phyloP scores from a whole-genome alignment of 2,329 filamentous ascomycete species.

The Madurella fahalii region DNA sequence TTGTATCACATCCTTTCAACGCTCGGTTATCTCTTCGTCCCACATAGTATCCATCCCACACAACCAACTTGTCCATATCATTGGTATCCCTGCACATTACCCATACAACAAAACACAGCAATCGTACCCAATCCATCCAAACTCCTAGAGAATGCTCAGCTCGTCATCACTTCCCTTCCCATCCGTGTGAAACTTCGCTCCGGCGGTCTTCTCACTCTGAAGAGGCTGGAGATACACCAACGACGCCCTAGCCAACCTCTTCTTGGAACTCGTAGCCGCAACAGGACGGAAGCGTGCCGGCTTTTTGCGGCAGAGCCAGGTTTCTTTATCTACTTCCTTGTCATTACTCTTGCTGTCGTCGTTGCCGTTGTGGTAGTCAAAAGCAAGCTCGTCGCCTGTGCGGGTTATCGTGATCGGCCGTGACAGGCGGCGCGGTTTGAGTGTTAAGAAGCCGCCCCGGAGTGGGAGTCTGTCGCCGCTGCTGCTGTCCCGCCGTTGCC shows the following conservation, averaged over 20 bases:
- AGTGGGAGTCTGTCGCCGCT: not conserved
- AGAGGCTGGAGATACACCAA: constrained; percentile 8
- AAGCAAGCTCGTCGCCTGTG: constrained; percentile 13
- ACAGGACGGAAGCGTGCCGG: constrained; percentile 9
- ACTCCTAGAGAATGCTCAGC: constrained; percentile 14
- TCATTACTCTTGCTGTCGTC: not conserved
- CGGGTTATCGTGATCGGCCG: constrained; percentile 5
- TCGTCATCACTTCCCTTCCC: constrained; percentile 18
- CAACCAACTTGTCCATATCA: too few species aligned
- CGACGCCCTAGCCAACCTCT: constrained; percentile 11
- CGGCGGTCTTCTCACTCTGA: not conserved
- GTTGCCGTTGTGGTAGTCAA: not conserved
- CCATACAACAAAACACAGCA: too few species aligned
- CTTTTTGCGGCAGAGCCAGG: constrained; percentile 12
- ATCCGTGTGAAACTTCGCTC: not conserved
- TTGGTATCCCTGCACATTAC: too few species aligned
- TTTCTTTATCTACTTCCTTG: not conserved
- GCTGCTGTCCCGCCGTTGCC: not conserved
- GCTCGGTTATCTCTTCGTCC: too few species aligned
- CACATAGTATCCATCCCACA: too few species aligned
- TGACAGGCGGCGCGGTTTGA: constrained; percentile 11
- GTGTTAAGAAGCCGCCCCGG: constrained; percentile 9
- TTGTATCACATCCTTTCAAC: too few species aligned
- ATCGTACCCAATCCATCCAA: not conserved
- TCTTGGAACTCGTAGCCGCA: not conserved